Evolutionary conservation across 805 yeast species (phyloP).

Genomic region (Wickerhamiella domercqiae): DNA sequence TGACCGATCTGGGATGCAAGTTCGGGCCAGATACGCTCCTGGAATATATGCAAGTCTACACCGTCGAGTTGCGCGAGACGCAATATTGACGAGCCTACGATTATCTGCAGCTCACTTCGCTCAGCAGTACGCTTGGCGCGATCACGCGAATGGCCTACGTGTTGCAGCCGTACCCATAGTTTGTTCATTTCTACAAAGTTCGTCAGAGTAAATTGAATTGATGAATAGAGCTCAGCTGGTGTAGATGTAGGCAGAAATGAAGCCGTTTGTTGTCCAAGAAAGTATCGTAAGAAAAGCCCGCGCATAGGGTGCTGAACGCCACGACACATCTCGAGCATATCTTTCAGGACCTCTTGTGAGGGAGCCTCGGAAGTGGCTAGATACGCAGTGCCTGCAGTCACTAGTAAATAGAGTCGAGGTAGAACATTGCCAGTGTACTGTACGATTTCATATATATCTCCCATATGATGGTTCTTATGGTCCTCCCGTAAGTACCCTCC

Average conservation of each 20-base stretch:
- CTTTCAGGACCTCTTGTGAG: slow-evolving; percentile 71
- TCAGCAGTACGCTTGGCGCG: slow-evolving; percentile 58
- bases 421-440: slow-evolving; percentile 86
- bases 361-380: slow-evolving; percentile 70
- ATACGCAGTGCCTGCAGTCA: slow-evolving; percentile 84
- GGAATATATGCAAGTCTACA: slow-evolving; percentile 35
- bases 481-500: slow-evolving; percentile 48
- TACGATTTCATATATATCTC: slow-evolving; percentile 85
- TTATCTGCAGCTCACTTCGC: slow-evolving; percentile 73
- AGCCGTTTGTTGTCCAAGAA: slow-evolving; percentile 69
- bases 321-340: slow-evolving; percentile 94
- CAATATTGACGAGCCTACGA: slow-evolving; percentile 86
- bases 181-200: slow-evolving; percentile 97
- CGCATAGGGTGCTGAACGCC: slow-evolving; percentile 94
- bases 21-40: slow-evolving; percentile 51
- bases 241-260: slow-evolving; percentile 35
- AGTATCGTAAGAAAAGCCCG: slow-evolving; percentile 81
- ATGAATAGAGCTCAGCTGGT: slow-evolving; percentile 34
- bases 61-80: slow-evolving; percentile 69
- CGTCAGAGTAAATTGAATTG: slow-evolving; percentile 63
- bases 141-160: slow-evolving; percentile 84
- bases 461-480: slow-evolving; percentile 57
- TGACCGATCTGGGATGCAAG: slow-evolving; percentile 82
- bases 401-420: slow-evolving; percentile 86
- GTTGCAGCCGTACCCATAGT: slow-evolving; percentile 91